Conservation (phyloP, 306 rosid species). For the Fragaria iinumae region DNA sequence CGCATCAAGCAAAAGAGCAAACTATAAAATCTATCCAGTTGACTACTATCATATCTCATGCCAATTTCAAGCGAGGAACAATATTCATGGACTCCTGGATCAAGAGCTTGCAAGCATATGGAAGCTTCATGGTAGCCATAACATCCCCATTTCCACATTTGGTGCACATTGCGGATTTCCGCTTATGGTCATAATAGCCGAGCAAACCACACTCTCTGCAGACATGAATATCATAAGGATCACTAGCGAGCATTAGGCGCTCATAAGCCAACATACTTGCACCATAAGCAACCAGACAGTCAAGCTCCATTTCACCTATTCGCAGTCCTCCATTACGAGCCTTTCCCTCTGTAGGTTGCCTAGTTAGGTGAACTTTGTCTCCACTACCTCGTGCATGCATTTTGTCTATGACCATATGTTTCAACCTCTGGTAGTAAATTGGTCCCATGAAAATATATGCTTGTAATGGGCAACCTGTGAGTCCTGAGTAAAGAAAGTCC, state of each 20-base stretch:
- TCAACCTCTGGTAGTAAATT: conserved; percentile 91
- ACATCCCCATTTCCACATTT: conserved; percentile 76
- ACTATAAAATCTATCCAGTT: background rate
- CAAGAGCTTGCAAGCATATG: conserved; percentile 97
- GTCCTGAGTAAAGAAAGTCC: conserved; percentile 90
- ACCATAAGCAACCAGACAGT: conserved; percentile 85
- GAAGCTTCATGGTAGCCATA: conserved; percentile 74
- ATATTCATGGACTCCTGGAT: conserved; percentile 93
- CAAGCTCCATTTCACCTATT: conserved; percentile 94
- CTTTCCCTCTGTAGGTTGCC: conserved; percentile 94
- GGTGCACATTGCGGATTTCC: conserved; percentile 72
- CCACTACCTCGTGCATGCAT: conserved; percentile 92
- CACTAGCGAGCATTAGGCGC: conserved; percentile 83
- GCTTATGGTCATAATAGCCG: conserved; percentile 80
- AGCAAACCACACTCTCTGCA: conserved; percentile 75
- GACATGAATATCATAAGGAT: conserved; percentile 87
- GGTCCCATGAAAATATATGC: conserved; percentile 99
- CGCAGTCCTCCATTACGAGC: conserved; percentile 94
- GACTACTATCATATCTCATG: conserved; percentile 22
- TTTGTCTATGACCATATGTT: conserved; percentile 96
- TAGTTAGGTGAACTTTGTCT: conserved; percentile 57
- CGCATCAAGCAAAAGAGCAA: background rate
- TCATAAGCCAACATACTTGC: conserved; percentile 89
- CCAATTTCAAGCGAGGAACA: conserved; percentile 76
- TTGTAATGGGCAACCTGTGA: conserved; percentile 84